Evolutionary conservation across 257 asterid species (phyloP).

Genomic region (Solanum chilense): DNA sequence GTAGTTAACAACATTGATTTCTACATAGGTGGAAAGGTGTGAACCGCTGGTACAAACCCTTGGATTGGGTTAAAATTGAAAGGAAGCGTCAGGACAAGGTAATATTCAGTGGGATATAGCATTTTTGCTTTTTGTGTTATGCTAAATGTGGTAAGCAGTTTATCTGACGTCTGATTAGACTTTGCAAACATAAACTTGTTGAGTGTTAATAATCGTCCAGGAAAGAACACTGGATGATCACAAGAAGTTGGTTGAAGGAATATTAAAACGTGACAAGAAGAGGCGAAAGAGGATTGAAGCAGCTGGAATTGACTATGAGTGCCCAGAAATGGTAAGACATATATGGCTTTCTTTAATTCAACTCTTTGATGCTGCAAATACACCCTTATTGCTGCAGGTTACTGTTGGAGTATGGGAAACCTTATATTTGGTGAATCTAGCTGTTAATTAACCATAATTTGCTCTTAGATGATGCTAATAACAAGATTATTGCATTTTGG

Average conservation of each 20-base stretch:
- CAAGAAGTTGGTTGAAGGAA: constrained; percentile 44
- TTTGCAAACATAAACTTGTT: background rate
- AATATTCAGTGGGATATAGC: background rate
- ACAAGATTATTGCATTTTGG: background rate
- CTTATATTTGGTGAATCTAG: background rate
- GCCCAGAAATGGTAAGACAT: constrained; percentile 72
- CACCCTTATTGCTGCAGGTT: background rate
- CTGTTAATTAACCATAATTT: background rate
- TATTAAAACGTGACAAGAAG: constrained; percentile 52
- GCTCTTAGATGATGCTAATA: background rate
- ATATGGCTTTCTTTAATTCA: background rate
- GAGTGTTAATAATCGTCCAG: constrained; percentile 16
- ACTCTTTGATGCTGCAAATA: background rate
- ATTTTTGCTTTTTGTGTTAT: background rate
- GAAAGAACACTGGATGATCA: constrained; percentile 63
- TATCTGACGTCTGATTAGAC: background rate
- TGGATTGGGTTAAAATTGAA: constrained; percentile 68
- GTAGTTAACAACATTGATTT: background rate
- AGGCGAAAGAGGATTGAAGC: constrained; percentile 73
- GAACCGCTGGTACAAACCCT: constrained; percentile 40
- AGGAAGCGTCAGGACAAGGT: constrained; percentile 83
- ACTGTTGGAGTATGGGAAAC: background rate
- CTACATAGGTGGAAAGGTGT: constrained; percentile 75
- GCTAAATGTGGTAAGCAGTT: background rate
- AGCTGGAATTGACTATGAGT: constrained; percentile 76